Conservation (phyloP, 306 rosid species). For the Pterocarpus macrocarpus region DNA sequence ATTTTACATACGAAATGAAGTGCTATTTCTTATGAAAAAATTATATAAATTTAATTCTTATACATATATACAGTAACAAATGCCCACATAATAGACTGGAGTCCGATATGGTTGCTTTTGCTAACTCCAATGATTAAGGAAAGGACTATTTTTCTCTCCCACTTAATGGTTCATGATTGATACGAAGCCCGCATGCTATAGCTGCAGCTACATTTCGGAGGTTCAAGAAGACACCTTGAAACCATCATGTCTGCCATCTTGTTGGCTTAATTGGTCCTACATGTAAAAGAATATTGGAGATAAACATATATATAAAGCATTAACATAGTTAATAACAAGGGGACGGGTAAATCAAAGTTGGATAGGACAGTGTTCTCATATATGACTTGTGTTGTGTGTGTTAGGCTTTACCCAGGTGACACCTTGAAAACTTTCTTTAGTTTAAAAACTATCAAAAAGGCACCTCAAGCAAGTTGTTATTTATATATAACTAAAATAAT, state of each 20-base stretch:
- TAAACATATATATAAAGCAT: background rate
- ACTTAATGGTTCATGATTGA: background rate
- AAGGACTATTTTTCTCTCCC: background rate
- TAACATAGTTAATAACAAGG: background rate
- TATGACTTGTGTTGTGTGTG: background rate
- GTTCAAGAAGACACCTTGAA: background rate
- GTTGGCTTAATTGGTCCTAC: background rate
- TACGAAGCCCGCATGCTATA: background rate
- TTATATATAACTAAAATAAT: background rate
- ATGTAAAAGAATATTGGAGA: background rate
- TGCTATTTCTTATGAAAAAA: too few relatives aligned
- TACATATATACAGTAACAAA: too few relatives aligned
- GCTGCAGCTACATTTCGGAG: background rate
- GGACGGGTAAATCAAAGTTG: conserved; percentile 33
- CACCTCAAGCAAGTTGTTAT: background rate
- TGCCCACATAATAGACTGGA: too few relatives aligned
- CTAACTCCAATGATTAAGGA: background rate
- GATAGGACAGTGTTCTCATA: background rate
- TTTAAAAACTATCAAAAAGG: background rate
- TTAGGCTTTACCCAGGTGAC: too few relatives aligned
- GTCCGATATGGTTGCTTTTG: too few relatives aligned
- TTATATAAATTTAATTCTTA: too few relatives aligned
- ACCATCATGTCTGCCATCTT: background rate
- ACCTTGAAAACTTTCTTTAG: background rate
- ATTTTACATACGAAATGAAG: too few relatives aligned